Conservation (phyloP, 2,329 filamentous ascomycete genomes). For the Colletotrichum lentis region DNA sequence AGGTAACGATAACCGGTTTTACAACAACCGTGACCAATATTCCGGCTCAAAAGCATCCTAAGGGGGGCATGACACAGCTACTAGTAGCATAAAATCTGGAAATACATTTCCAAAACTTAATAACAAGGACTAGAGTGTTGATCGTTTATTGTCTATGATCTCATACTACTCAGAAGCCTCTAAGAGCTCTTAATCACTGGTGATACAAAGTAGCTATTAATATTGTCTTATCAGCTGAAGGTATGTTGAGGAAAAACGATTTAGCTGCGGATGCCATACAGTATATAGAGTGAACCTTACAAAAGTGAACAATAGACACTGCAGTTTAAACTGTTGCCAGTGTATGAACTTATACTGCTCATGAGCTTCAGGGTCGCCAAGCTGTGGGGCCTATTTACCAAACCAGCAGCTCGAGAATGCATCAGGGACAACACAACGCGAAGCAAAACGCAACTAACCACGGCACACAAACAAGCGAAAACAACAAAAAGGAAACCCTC, state of each 20-base stretch:
- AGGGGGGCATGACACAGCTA: background rate
- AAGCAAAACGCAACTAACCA: too few relatives aligned
- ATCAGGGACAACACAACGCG: too few relatives aligned
- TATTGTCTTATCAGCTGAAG: background rate
- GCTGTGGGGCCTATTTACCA: background rate
- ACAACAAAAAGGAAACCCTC: too few relatives aligned
- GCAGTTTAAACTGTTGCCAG: background rate
- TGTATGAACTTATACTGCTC: slow-evolving; percentile 8
- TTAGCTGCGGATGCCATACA: background rate
- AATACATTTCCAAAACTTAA: slow-evolving; percentile 7
- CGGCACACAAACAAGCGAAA: too few relatives aligned
- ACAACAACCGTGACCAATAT: too few relatives aligned
- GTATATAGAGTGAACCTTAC: slow-evolving; percentile 18
- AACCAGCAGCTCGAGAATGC: too few relatives aligned
- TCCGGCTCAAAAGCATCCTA: too few relatives aligned
- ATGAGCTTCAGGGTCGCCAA: background rate
- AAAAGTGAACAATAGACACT: background rate
- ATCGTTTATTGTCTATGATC: background rate
- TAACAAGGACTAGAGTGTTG: background rate
- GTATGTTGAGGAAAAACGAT: slow-evolving; percentile 12
- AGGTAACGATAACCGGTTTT: too few relatives aligned
- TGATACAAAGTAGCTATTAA: too few relatives aligned
- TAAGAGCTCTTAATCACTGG: too few relatives aligned
- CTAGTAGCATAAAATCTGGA: background rate
- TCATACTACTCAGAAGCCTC: too few relatives aligned